A percentile compares a stretch with the other conserved stretches of the same genome.
Evolutionary conservation across 2,329 filamentous ascomycete species (phyloP).

Genomic region (Ceratocystis variospora): DNA sequence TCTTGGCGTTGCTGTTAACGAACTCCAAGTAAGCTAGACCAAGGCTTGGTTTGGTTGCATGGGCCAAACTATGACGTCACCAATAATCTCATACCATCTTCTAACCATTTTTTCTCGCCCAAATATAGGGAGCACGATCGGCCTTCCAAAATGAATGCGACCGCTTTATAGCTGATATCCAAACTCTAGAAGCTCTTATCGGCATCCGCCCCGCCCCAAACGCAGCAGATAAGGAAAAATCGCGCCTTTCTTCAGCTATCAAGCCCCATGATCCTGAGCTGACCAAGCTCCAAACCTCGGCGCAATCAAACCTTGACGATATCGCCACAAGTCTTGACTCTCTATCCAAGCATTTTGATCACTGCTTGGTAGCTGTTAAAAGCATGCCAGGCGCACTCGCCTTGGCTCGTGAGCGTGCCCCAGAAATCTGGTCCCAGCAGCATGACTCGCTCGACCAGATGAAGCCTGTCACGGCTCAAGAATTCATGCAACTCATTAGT

Average conservation of each 20-base stretch:
- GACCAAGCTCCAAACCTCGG: conserved; percentile 41
- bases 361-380: conserved; percentile 80
- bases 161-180: conserved; percentile 61
- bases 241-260: conserved; percentile 10
- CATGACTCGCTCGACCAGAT: conserved; percentile 34
- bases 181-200: conserved; percentile 47
- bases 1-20: conserved; percentile 56
- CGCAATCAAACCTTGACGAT: conserved; percentile 62
- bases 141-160: conserved; percentile 65
- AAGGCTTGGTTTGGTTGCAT: background rate
- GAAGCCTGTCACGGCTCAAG: conserved; percentile 59
- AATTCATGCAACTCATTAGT: conserved; percentile 68
- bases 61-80: background rate
- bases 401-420: conserved; percentile 52
- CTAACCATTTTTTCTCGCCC: conserved; percentile 19
- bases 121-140: conserved; percentile 39
- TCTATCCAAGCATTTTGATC: conserved; percentile 77
- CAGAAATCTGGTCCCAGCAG: conserved; percentile 40
- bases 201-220: conserved; percentile 24
- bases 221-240: conserved; percentile 23
- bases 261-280: conserved; percentile 27
- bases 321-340: conserved; percentile 73
- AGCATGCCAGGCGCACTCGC: conserved; percentile 73
- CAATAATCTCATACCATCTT: background rate
- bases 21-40: conserved; percentile 44